Evolutionary conservation across 1,284 basidiomycete genomes (phyloP), one percentile per base, ranked within the genome.

Genomic region (Ganoderma lucidum): DNA sequence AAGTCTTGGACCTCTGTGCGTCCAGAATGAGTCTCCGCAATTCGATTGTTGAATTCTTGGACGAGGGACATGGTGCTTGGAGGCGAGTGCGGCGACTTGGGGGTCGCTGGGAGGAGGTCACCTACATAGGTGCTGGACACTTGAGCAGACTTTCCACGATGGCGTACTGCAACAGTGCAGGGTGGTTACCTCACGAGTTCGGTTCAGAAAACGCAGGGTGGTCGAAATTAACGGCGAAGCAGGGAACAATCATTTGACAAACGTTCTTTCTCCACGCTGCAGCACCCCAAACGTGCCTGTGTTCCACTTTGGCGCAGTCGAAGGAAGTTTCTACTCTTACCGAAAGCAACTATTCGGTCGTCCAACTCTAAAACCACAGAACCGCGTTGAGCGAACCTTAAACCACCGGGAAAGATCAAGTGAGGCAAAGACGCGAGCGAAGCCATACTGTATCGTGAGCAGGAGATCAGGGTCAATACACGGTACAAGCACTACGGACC

Each of bases 1-100:
- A 66, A 69, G 42, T 69, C 68, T 5, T 32, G 41, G 12, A 69
- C 64, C 30, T 69, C 68, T 35, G 61, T 55, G 3, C 64, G 61
- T 2, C 64, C 68, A 1, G 64, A 63, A 41, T 65, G 68, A 28
- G 68, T 66, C 37, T 69, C 68, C 5, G 53, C 68, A 3, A 69
- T 32, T 9, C 60, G 60, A 30, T 63, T 35, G 23, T 66, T 56
- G 42, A 69, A 66, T 15, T 55, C 56, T n/a, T 68, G 55, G 6
- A 63, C 62, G 37, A 62, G 48, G 19, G 66, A n/a, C 66, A 68
- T 68, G 23, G 15, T 44, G 41, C 5, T 45, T 48, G 42, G n/a
- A 14, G 14, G 28, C 15, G 15, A 62, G 32, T 15, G 32, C 28
- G 15, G 19, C 10, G 55, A 56, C 55, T 51, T 28, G 48, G 23